These are phyloP conservation scores for Pseudovirgaria hyperparasitica DNA, from an alignment of 2,329 filamentous ascomycete species.

Conservation along the genomic window DNA sequence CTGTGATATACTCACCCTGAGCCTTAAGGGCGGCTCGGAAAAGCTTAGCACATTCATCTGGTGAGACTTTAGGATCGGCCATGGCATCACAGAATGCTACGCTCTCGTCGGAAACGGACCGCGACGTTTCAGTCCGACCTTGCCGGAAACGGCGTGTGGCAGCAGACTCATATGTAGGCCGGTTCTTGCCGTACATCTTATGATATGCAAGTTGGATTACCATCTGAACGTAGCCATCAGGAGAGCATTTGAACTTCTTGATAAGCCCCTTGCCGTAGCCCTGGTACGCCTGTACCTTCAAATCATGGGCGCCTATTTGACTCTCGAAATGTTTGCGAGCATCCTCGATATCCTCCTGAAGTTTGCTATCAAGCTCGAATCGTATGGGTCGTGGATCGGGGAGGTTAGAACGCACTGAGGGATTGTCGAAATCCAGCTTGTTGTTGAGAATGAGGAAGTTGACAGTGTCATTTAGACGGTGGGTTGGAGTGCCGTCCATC, in stretches of 20 bases:
- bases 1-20: constrained; percentile 82
- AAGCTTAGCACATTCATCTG: constrained; percentile 54
- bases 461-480: constrained; percentile 90
- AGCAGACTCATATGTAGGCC: constrained; percentile 94
- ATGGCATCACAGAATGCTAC: constrained; percentile 85
- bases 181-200: constrained; percentile 98
- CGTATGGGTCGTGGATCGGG: constrained; percentile 66
- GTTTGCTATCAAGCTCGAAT: constrained; percentile 64
- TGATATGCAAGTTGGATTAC: constrained; percentile 95
- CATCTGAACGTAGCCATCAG: constrained; percentile 97
- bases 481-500: constrained; percentile 99
- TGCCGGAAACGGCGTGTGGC: constrained; percentile 91
- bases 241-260: constrained; percentile 98
- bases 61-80: constrained; percentile 51
- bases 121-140: constrained; percentile 92
- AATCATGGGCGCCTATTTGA: constrained; percentile 77
- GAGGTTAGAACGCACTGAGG: constrained; percentile 65
- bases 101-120: constrained; percentile 79
- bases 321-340: constrained; percentile 67
- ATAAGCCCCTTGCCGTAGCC: constrained; percentile 96
- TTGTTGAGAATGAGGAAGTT: constrained; percentile 88
- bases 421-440: constrained; percentile 79
- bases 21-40: constrained; percentile 72
- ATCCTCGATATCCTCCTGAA: constrained; percentile 64
- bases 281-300: constrained; percentile 90